Conservation (phyloP, 148 eudicot genomes). For the Diospyros lotus region DNA sequence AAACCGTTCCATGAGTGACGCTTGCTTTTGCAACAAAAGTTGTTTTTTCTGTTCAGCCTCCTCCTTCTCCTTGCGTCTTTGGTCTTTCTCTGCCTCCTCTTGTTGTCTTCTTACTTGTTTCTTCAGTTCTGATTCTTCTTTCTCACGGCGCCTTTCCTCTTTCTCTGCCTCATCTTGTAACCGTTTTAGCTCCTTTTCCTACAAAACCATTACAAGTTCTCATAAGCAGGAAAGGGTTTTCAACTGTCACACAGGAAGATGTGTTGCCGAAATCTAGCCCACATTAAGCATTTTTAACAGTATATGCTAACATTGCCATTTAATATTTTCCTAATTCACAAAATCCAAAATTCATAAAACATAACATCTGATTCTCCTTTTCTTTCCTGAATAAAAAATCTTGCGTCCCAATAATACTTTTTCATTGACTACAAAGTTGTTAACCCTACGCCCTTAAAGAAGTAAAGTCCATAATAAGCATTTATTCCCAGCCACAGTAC, state of each 20-base stretch:
- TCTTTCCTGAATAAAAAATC: not conserved
- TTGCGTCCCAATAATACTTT: not conserved
- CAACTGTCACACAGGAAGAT: not conserved
- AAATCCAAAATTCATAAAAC: not conserved
- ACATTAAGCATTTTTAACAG: not conserved
- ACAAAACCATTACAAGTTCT: conserved; percentile 12
- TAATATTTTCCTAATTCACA: not conserved
- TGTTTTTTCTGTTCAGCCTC: conserved; percentile 76
- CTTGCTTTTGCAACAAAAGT: conserved; percentile 71
- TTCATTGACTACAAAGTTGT: not conserved
- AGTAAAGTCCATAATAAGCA: not conserved
- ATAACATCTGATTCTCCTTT: not conserved
- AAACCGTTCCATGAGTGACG: conserved; percentile 90
- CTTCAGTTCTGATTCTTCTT: conserved; percentile 60
- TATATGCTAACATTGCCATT: not conserved
- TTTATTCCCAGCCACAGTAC: not conserved
- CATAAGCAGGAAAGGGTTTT: not conserved
- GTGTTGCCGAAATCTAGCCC: not conserved
- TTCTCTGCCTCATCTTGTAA: conserved; percentile 82
- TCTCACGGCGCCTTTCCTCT: conserved; percentile 72
- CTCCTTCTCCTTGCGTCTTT: conserved; percentile 74
- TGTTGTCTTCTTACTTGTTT: conserved; percentile 70
- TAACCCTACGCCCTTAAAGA: not conserved
- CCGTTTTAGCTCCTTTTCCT: conserved; percentile 81
- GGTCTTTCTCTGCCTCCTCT: conserved; percentile 86